Evolutionary conservation across 495 filamentous ascomycete species (phyloP).

Genomic region (Emericellopsis terricola): DNA sequence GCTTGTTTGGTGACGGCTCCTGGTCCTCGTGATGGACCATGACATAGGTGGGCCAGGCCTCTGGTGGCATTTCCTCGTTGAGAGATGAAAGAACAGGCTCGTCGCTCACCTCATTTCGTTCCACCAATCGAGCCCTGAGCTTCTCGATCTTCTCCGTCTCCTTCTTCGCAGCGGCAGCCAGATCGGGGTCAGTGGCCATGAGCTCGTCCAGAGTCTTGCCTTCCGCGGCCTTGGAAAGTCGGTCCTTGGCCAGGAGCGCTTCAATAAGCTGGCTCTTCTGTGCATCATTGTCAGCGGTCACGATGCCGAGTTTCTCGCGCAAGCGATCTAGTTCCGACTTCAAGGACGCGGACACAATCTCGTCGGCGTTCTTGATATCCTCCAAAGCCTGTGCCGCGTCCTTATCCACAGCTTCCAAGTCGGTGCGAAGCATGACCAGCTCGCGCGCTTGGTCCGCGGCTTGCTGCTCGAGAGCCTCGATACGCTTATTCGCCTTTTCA

Average conservation of each 20-base stretch:
- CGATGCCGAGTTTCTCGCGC: slow-evolving; percentile 19
- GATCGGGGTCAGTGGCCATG: slow-evolving; percentile 7
- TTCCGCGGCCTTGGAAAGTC: slow-evolving; percentile 31
- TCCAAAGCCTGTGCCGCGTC: slow-evolving; percentile 27
- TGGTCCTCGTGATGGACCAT: too few species aligned
- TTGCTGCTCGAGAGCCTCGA: slow-evolving; percentile 24
- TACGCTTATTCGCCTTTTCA: slow-evolving; percentile 17
- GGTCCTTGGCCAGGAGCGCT: slow-evolving; percentile 33
- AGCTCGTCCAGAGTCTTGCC: slow-evolving; percentile 18
- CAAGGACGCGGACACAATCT: slow-evolving; percentile 31
- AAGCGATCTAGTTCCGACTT: slow-evolving; percentile 29
- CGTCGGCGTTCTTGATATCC: slow-evolving; percentile 33
- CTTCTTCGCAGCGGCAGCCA: slow-evolving; percentile 10
- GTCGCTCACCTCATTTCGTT: slow-evolving; percentile 28
- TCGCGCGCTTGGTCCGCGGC: slow-evolving; percentile 27
- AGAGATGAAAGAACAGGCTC: too few species aligned
- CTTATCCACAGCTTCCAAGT: slow-evolving; percentile 25
- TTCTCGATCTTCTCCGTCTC: slow-evolving; percentile 30
- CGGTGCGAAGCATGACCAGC: slow-evolving; percentile 18
- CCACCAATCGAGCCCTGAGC: slow-evolving; percentile 24
- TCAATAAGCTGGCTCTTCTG: slow-evolving; percentile 33
- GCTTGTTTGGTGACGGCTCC: too few species aligned
- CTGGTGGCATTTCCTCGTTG: too few species aligned
- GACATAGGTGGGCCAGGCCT: too few species aligned
- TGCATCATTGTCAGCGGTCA: slow-evolving; percentile 25